Evolutionary conservation across 2,329 filamentous ascomycete genomes (phyloP).

Genomic region (Dothidotthia symphoricarpi): DNA sequence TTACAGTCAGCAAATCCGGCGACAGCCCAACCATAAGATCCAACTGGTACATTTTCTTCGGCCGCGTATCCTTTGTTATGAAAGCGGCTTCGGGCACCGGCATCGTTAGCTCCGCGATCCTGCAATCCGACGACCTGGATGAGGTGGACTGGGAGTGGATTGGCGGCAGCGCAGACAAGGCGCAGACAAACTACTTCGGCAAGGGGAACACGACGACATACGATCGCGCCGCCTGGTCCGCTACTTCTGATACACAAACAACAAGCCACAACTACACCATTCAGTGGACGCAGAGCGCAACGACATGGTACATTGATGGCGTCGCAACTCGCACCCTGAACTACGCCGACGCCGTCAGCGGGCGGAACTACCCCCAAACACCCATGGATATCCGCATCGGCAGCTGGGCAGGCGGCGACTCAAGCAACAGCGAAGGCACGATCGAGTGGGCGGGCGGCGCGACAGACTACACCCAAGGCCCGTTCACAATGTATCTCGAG

Average conservation of each 20-base stretch:
- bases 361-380: conserved; percentile 68
- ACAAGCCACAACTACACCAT: conserved; percentile 65
- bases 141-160: conserved; percentile 83
- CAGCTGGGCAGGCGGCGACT: conserved; percentile 49
- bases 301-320: conserved; percentile 69
- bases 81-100: conserved; percentile 71
- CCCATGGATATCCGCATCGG: conserved; percentile 59
- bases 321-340: conserved; percentile 59
- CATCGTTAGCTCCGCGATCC: conserved; percentile 75
- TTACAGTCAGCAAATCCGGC: conserved; percentile 46
- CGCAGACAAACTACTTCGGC: conserved; percentile 67
- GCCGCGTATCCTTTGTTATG: conserved; percentile 70
- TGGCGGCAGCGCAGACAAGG: conserved; percentile 60
- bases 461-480: conserved; percentile 45
- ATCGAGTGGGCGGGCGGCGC: conserved; percentile 65
- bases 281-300: conserved; percentile 63
- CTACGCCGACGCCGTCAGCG: conserved; percentile 54
- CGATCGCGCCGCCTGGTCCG: conserved; percentile 62
- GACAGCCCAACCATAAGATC: conserved; percentile 65
- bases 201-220: conserved; percentile 59
- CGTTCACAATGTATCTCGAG: conserved; percentile 52
- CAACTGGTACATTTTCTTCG: conserved; percentile 83
- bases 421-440: conserved; percentile 51
- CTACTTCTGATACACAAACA: conserved; percentile 53
- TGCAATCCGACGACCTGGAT: conserved; percentile 77